Conservation (phyloP, 2,329 filamentous ascomycete species). For the Pseudogymnoascus sp. region DNA sequence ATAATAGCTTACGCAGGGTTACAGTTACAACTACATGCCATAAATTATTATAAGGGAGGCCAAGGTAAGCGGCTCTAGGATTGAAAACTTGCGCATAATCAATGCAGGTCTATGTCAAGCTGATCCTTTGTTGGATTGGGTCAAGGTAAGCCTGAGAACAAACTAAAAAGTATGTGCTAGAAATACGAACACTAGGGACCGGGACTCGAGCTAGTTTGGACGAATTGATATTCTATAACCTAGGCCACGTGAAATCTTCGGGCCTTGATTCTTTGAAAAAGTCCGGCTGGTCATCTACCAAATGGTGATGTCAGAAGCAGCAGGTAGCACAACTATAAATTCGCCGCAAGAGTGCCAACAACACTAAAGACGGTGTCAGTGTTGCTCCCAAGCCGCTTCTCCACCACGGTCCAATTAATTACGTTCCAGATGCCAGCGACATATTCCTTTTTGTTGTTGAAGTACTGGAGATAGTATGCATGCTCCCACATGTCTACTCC, state of each 20-base stretch:
- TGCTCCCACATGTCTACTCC: conserved; percentile 93
- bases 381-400: conserved; percentile 49
- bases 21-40: not conserved
- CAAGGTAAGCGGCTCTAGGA: not conserved
- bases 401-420: conserved; percentile 68
- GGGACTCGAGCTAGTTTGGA: not conserved
- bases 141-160: not conserved
- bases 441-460: conserved; percentile 68
- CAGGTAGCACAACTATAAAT: not conserved
- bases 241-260: no score
- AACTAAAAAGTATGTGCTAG: no score
- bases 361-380: conserved; percentile 29
- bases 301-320: not conserved
- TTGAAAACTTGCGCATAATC: not conserved
- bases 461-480: conserved; percentile 80
- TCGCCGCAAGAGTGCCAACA: conserved; percentile 1
- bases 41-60: not conserved
- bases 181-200: not conserved
- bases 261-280: not conserved
- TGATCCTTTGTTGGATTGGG: no score
- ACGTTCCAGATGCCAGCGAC: conserved; percentile 71
- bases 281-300: not conserved
- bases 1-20: not conserved
- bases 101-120: not conserved
- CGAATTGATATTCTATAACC: not conserved